A percentile compares a stretch with the other conserved stretches of the same genome.
Conservation (phyloP, 1,284 basidiomycete species). For the Cryptococcus jaspeensis region DNA sequence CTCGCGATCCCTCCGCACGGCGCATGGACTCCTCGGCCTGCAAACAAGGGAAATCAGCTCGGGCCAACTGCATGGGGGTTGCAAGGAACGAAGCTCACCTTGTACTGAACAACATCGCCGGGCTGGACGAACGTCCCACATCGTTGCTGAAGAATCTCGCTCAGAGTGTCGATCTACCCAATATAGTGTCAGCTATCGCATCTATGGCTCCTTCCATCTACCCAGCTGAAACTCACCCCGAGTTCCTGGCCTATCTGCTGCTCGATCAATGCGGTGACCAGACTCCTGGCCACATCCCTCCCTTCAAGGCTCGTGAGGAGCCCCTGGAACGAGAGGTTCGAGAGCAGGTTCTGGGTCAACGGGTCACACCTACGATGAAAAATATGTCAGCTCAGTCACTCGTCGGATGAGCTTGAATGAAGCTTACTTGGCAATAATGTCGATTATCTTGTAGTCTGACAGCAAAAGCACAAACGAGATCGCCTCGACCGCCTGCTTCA, state of each 20-base stretch:
- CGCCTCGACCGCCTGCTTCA: conserved; percentile 82
- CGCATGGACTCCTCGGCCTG: conserved; percentile 91
- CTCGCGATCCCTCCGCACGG: conserved; percentile 79
- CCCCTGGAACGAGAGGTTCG: conserved; percentile 73
- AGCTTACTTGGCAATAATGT: conserved; percentile 73
- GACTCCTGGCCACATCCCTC: conserved; percentile 74
- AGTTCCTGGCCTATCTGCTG: conserved; percentile 96
- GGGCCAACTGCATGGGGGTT: not conserved
- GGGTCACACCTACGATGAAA: conserved; percentile 9
- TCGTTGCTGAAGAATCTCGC: conserved; percentile 86
- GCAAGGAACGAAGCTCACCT: conserved; percentile 56
- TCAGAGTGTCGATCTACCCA: conserved; percentile 85
- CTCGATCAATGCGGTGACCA: conserved; percentile 94
- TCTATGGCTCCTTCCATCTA: not conserved
- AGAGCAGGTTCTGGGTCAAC: conserved; percentile 66
- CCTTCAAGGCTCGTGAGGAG: conserved; percentile 80
- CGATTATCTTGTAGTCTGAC: conserved; percentile 85
- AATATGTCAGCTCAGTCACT: conserved; percentile 6
- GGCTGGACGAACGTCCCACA: conserved; percentile 98
- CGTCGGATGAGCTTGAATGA: not conserved
- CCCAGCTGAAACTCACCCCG: conserved; percentile 59
- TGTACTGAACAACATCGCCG: conserved; percentile 97
- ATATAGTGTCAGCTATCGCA: conserved; percentile 5
- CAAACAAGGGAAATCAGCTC: conserved; percentile 2
- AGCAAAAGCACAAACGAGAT: conserved; percentile 90